Percentiles rank a stretch among this genome's conserved stretches.
These are phyloP conservation scores for Chlorophyllum brunneum DNA, from an alignment of 768 basidiomycete species.

Conservation along the genomic window DNA sequence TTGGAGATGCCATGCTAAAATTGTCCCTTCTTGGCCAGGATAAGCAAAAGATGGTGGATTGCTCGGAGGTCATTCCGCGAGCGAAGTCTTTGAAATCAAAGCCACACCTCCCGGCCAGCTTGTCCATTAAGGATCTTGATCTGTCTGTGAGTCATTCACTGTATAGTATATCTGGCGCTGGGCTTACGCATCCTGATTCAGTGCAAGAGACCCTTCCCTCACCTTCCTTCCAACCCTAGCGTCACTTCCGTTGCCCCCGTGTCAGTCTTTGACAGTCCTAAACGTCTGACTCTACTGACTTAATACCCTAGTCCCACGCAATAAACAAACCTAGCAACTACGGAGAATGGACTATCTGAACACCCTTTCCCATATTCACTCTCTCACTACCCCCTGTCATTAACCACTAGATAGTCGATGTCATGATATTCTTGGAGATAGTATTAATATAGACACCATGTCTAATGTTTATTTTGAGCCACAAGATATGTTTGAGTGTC, in stretches of 20 bases:
- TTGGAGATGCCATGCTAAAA: conserved; percentile 42
- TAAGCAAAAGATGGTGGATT: conserved; percentile 33
- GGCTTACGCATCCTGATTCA: neutral
- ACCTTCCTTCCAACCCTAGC: conserved; percentile 3
- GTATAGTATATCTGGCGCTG: neutral
- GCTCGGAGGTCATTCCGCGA: conserved; percentile 40
- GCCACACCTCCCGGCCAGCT: conserved; percentile 4
- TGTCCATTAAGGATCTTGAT: neutral
- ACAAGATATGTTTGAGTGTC: too few species aligned
- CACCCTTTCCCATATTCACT: neutral
- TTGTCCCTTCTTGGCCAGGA: conserved; percentile 40
- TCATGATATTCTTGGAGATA: neutral
- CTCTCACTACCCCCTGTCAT: neutral
- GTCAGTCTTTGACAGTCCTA: neutral
- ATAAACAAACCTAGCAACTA: neutral
- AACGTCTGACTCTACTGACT: neutral
- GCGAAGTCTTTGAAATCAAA: conserved; percentile 16
- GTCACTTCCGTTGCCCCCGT: conserved; percentile 5
- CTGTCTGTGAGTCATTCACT: conserved; percentile 2
- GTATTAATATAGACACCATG: conserved; percentile 2
- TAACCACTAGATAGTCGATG: neutral
- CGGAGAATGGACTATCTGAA: neutral
- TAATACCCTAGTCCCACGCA: neutral
- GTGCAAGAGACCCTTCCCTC: conserved; percentile 10
- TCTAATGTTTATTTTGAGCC: too few species aligned